These are phyloP conservation scores for Neurospora sp. DNA, from an alignment of 495 filamentous ascomycete genomes.

Conservation along the genomic window DNA sequence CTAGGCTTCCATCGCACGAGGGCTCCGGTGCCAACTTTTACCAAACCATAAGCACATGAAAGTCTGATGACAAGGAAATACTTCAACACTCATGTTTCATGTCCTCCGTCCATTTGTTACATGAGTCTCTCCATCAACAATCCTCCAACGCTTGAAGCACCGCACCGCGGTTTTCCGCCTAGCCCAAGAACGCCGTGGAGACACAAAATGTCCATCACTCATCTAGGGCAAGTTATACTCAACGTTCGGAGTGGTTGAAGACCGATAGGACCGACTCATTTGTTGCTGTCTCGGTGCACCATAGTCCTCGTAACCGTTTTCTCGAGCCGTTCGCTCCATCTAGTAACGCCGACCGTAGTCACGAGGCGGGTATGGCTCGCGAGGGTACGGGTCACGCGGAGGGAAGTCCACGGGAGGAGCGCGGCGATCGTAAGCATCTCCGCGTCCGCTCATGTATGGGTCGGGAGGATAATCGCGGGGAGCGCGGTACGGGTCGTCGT, in stretches of 20 bases:
- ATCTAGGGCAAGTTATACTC: not conserved
- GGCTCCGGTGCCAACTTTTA: not conserved
- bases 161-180: not conserved
- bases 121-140: not conserved
- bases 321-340: not conserved
- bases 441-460: constrained; percentile 53
- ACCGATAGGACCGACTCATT: not conserved
- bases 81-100: not conserved
- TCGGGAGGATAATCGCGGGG: constrained; percentile 51
- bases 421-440: constrained; percentile 45
- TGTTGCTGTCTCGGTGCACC: not conserved
- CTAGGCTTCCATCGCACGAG: not conserved
- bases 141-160: not conserved
- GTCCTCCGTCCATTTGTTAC: not conserved
- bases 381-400: constrained; percentile 40
- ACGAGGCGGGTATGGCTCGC: constrained; percentile 36
- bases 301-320: not conserved
- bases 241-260: not conserved
- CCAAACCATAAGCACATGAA: not conserved
- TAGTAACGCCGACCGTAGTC: constrained; percentile 41
- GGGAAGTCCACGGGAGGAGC: constrained; percentile 44
- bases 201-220: not conserved
- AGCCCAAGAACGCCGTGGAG: not conserved
- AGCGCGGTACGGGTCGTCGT: constrained; percentile 49
- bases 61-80: not conserved